Evolutionary conservation across 257 asterid genomes (phyloP).

Genomic region (Datura wrightii): DNA sequence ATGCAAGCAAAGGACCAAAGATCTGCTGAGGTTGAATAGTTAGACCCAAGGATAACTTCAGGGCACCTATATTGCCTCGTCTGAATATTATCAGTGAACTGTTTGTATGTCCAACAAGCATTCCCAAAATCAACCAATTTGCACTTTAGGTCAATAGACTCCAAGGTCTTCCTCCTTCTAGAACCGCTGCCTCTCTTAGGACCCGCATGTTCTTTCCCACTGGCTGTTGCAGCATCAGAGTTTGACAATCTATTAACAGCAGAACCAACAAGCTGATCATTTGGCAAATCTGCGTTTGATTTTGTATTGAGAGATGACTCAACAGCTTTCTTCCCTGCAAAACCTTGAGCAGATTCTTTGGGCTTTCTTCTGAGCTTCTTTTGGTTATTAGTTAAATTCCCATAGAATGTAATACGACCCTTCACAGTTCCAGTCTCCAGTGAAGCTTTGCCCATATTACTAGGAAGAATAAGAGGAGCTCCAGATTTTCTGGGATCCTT

Average conservation of each 20-base stretch:
- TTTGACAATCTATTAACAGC: conserved; percentile 43
- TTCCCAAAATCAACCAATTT: conserved; percentile 95
- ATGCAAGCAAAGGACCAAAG: conserved; percentile 98
- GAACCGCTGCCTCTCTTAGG: conserved; percentile 70
- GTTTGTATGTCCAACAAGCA: conserved; percentile 96
- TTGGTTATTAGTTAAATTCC: conserved; percentile 78
- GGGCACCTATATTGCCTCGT: conserved; percentile 96
- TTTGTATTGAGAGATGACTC: conserved; percentile 25
- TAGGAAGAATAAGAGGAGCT: conserved; percentile 58
- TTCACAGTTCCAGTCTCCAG: conserved; percentile 53
- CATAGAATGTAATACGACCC: conserved; percentile 54
- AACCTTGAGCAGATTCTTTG: conserved; percentile 69
- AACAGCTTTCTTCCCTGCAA: conserved; percentile 52
- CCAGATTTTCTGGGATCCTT: conserved; percentile 81
- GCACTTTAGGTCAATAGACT: conserved; percentile 79
- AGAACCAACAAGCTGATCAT: conserved; percentile 43
- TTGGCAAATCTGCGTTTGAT: neutral
- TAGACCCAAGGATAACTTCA: conserved; percentile 87
- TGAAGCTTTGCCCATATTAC: conserved; percentile 53
- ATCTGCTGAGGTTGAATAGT: conserved; percentile 90
- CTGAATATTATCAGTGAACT: conserved; percentile 86
- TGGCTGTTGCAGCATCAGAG: conserved; percentile 35
- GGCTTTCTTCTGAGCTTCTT: conserved; percentile 74
- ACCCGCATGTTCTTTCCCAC: conserved; percentile 50
- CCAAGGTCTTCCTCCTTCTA: conserved; percentile 66